Conservation (phyloP, 805 yeast genomes). For the Sugiyamaella smithiae region DNA sequence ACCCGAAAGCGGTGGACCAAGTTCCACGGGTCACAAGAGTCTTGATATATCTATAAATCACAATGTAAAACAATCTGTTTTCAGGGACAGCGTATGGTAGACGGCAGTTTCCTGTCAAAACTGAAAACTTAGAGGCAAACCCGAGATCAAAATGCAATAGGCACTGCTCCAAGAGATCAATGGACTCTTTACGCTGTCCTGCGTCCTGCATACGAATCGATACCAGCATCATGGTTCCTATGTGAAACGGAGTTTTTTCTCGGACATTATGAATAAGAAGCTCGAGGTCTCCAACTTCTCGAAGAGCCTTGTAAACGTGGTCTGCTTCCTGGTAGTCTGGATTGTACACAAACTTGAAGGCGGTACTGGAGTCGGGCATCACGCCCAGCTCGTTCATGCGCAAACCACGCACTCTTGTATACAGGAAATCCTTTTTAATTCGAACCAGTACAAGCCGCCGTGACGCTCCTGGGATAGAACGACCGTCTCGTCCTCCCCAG, state of each 20-base stretch:
- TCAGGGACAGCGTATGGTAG: constrained; percentile 71
- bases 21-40: constrained; percentile 76
- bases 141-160: constrained; percentile 77
- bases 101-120: constrained; percentile 56
- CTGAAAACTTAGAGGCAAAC: constrained; percentile 55
- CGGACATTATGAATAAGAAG: constrained; percentile 53
- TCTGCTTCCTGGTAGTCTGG: constrained; percentile 40
- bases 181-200: constrained; percentile 68
- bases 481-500: constrained; percentile 80
- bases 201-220: constrained; percentile 71
- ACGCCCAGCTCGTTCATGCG: constrained; percentile 51
- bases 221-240: constrained; percentile 74
- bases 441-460: constrained; percentile 67
- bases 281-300: constrained; percentile 73
- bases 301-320: constrained; percentile 55
- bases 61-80: constrained; percentile 74
- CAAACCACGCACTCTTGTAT: constrained; percentile 60
- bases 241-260: constrained; percentile 64
- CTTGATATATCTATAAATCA: constrained; percentile 67
- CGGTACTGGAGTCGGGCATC: constrained; percentile 38
- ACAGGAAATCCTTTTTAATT: constrained; percentile 78
- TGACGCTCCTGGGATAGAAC: constrained; percentile 69
- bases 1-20: constrained; percentile 70
- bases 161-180: constrained; percentile 72
- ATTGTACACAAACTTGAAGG: constrained; percentile 48